Percentiles rank a stretch among this genome's conserved stretches.
phyloP scores from a whole-genome alignment of 1,284 basidiomycete species.

The Trichosporon sp. region DNA sequence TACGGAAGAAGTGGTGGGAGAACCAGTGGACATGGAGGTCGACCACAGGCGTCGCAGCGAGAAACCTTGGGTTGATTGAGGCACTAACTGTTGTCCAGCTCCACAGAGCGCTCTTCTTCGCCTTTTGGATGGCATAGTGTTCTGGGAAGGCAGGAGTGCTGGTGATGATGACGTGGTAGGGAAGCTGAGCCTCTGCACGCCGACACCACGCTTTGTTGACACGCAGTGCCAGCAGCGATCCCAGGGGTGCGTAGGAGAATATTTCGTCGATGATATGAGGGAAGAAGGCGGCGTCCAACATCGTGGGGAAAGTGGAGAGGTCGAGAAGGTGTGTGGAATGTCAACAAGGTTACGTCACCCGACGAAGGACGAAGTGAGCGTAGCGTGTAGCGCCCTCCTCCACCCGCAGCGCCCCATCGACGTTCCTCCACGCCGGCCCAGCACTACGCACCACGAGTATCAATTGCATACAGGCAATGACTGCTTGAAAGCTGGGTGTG shows the following conservation, averaged over 20 bases:
- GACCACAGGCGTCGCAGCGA: neutral
- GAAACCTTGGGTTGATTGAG: neutral
- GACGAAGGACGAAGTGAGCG: too few species aligned
- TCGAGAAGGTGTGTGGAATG: neutral
- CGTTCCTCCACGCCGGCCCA: too few species aligned
- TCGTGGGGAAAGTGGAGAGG: neutral
- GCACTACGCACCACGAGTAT: too few species aligned
- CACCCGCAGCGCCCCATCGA: neutral
- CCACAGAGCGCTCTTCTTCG: neutral
- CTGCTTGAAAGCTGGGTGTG: too few species aligned
- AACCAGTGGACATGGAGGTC: neutral
- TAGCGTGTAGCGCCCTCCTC: neutral
- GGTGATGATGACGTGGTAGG: neutral
- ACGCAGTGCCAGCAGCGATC: neutral
- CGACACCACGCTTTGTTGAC: neutral
- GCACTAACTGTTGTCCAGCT: neutral
- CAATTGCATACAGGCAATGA: too few species aligned
- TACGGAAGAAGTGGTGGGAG: neutral
- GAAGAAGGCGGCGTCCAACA: neutral
- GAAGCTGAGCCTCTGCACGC: neutral
- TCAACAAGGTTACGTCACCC: neutral
- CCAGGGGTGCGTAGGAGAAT: neutral
- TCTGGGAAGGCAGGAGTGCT: too few species aligned
- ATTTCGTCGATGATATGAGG: slow-evolving; percentile 8
- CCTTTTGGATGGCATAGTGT: neutral